Percentiles rank a stretch among this genome's conserved stretches.
phyloP scores from a whole-genome alignment of 305 asterid genomes.

The Fraxinus velutina region DNA sequence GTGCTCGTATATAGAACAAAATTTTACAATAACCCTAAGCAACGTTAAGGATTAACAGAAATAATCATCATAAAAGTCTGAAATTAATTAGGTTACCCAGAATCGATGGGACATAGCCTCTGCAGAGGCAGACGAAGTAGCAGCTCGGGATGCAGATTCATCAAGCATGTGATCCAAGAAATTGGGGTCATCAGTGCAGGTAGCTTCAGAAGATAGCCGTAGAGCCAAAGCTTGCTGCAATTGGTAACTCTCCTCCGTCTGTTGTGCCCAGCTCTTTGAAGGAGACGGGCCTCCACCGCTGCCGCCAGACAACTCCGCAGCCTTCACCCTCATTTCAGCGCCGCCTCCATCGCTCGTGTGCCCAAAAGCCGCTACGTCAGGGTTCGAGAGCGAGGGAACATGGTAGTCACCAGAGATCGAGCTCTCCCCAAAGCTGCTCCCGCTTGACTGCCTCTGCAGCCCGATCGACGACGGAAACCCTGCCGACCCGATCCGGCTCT shows the following conservation, averaged over 20 bases:
- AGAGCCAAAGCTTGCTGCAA: slow-evolving; percentile 92
- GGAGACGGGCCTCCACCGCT: slow-evolving; percentile 50
- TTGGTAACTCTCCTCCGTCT: slow-evolving; percentile 96
- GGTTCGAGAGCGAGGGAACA: slow-evolving; percentile 57
- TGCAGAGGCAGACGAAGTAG: slow-evolving; percentile 42
- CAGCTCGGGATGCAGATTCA: slow-evolving; percentile 42
- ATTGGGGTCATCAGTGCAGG: slow-evolving; percentile 84
- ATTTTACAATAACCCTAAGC: slow-evolving; percentile 15
- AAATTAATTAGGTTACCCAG: slow-evolving; percentile 54
- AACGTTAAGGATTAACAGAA: slow-evolving; percentile 1
- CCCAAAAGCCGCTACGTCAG: slow-evolving; percentile 38
- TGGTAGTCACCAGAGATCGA: slow-evolving; percentile 83
- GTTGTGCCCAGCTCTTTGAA: slow-evolving; percentile 96
- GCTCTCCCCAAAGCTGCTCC: slow-evolving; percentile 91
- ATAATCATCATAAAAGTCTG: not conserved
- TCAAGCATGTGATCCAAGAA: slow-evolving; percentile 72
- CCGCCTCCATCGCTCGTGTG: slow-evolving; percentile 44
- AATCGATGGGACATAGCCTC: slow-evolving; percentile 87
- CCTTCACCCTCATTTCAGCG: slow-evolving; percentile 50
- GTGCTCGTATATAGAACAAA: not conserved
- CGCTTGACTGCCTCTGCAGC: slow-evolving; percentile 88
- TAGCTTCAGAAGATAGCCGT: slow-evolving; percentile 78
- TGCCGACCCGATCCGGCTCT: slow-evolving; percentile 50
- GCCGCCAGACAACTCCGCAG: slow-evolving; percentile 44
- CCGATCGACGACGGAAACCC: slow-evolving; percentile 55